Conservation (phyloP, 805 yeast genomes). For the Candida anglica region DNA sequence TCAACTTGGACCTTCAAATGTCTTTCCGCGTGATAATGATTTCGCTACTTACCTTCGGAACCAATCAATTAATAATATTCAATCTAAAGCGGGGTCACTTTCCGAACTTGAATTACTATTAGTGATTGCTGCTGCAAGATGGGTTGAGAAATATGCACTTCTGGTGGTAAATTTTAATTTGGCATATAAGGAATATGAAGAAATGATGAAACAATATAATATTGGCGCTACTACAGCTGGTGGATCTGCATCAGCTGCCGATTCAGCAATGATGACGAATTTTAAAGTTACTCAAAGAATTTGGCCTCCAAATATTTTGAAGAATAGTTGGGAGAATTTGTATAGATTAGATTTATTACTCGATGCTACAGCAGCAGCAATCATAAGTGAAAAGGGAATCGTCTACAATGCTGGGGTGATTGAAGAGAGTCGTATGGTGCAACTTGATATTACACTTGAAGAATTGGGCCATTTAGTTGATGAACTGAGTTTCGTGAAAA, state of each 20-base stretch:
- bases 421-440: constrained; percentile 47
- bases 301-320: constrained; percentile 60
- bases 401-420: constrained; percentile 27
- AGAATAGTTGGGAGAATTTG: constrained; percentile 72
- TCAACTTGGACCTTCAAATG: constrained; percentile 15
- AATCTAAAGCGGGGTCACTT: constrained; percentile 31
- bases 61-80: constrained; percentile 20
- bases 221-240: constrained; percentile 23
- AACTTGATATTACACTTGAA: constrained; percentile 47
- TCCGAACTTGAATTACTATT: constrained; percentile 72
- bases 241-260: constrained; percentile 31
- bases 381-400: constrained; percentile 37
- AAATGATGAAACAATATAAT: constrained; percentile 45
- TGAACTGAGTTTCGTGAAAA: constrained; percentile 17
- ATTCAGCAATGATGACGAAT: constrained; percentile 27
- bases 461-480: constrained; percentile 39
- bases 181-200: constrained; percentile 71
- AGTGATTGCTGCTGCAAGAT: constrained; percentile 72
- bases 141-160: constrained; percentile 52
- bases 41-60: constrained; percentile 18
- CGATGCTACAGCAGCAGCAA: constrained; percentile 42
- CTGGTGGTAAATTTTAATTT: constrained; percentile 71
- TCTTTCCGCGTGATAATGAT: constrained; percentile 19
- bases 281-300: constrained; percentile 40
- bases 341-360: constrained; percentile 51